These are phyloP conservation scores for Calonectria honghensis DNA, from an alignment of 2,329 filamentous ascomycete genomes.

Conservation along the genomic window DNA sequence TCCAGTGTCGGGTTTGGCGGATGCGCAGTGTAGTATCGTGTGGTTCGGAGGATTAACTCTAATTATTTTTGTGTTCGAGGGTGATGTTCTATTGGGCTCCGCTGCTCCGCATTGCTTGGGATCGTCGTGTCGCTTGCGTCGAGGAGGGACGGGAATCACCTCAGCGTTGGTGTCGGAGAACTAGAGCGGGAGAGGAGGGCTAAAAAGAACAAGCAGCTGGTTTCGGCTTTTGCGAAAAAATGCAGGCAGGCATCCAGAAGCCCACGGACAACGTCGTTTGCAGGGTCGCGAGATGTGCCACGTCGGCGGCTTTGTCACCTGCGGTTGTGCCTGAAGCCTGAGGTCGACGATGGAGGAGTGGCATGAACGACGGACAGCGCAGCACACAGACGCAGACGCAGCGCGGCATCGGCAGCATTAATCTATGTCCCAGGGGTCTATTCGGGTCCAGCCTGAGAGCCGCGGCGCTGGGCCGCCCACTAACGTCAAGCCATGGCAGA, in stretches of 20 bases:
- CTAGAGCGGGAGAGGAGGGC: not conserved
- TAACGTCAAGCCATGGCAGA: slow-evolving; percentile 40
- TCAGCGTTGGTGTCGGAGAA: not conserved
- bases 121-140: slow-evolving; percentile 30
- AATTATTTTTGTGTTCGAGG: not conserved
- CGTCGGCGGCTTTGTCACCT: slow-evolving; percentile 35
- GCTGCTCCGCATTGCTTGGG: slow-evolving; percentile 35
- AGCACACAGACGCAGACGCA: slow-evolving; percentile 22
- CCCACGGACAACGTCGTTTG: not conserved
- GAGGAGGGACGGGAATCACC: not conserved
- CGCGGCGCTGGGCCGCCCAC: slow-evolving; percentile 31
- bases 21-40: slow-evolving; percentile 24
- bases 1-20: not conserved
- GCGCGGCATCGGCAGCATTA: slow-evolving; percentile 23
- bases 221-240: not conserved
- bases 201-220: not conserved
- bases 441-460: slow-evolving; percentile 32
- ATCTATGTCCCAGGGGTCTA: slow-evolving; percentile 18
- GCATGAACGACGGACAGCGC: slow-evolving; percentile 15
- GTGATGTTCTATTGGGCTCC: slow-evolving; percentile 23
- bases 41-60: not conserved
- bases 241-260: not conserved
- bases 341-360: slow-evolving; percentile 36
- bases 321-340: slow-evolving; percentile 36
- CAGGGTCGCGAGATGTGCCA: slow-evolving; percentile 21